A percentile compares a stretch with the other conserved stretches of the same genome.
These are phyloP conservation scores for Syzygium oleosum DNA, from an alignment of 345 rosid genomes.

Conservation along the genomic window DNA sequence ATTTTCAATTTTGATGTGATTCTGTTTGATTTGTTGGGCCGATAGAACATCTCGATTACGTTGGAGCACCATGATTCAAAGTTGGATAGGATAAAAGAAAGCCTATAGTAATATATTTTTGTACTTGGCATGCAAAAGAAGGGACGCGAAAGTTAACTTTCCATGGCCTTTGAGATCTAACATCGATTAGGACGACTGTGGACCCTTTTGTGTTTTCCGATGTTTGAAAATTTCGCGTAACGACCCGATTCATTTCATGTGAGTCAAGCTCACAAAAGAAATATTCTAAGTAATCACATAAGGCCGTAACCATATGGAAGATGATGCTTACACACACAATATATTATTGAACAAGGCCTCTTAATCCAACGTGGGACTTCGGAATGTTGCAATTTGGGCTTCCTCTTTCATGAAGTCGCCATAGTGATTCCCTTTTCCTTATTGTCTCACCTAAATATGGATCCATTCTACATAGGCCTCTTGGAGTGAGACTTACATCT, in stretches of 20 bases:
- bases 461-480: background rate
- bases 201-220: background rate
- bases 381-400: background rate
- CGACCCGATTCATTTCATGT: background rate
- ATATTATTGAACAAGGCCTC: background rate
- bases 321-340: too few relatives aligned
- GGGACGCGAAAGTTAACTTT: background rate
- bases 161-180: background rate
- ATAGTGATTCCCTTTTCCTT: background rate
- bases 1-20: background rate
- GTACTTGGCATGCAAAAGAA: background rate
- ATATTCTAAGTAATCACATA: background rate
- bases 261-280: background rate
- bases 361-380: background rate
- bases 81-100: background rate
- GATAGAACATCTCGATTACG: background rate
- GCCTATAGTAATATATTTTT: background rate
- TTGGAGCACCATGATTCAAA: background rate
- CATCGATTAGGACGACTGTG: background rate
- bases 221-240: too few relatives aligned
- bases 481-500: background rate
- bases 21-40: background rate
- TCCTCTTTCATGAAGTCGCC: background rate
- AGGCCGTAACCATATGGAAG: background rate
- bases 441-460: background rate